Evolutionary conservation across 768 basidiomycete genomes (phyloP).

Genomic region (Lentinula guzmanii): DNA sequence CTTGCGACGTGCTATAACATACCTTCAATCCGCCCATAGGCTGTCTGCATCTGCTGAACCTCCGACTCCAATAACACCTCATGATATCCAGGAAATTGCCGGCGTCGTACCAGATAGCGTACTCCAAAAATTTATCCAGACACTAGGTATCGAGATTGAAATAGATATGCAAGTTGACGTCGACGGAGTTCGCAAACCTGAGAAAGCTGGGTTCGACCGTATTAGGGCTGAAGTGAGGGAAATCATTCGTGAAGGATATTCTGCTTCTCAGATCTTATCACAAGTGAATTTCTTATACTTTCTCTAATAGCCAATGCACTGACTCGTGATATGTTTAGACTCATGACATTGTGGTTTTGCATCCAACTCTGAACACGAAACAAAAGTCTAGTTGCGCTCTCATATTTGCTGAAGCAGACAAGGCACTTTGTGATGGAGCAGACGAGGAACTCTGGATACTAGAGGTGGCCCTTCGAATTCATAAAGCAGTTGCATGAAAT

Average conservation of each 20-base stretch:
- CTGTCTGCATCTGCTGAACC: slow-evolving; percentile 71
- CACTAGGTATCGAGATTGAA: slow-evolving; percentile 66
- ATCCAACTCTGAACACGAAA: slow-evolving; percentile 72
- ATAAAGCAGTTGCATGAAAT: slow-evolving; percentile 44
- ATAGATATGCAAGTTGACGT: slow-evolving; percentile 46
- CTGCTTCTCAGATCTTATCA: slow-evolving; percentile 79
- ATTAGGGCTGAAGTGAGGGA: slow-evolving; percentile 70
- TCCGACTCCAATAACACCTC: slow-evolving; percentile 66
- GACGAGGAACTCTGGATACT: slow-evolving; percentile 96
- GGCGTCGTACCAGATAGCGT: slow-evolving; percentile 83
- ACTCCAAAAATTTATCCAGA: slow-evolving; percentile 60
- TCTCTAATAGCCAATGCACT: slow-evolving; percentile 11
- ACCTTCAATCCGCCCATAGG: slow-evolving; percentile 91
- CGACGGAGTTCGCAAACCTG: slow-evolving; percentile 12
- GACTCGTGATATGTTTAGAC: slow-evolving; percentile 44
- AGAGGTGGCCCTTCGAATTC: slow-evolving; percentile 76
- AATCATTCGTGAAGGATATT: slow-evolving; percentile 85
- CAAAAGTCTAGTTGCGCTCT: slow-evolving; percentile 81
- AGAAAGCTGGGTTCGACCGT: slow-evolving; percentile 44
- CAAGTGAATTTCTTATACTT: slow-evolving; percentile 53
- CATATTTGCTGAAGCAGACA: slow-evolving; percentile 91
- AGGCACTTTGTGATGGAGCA: slow-evolving; percentile 91
- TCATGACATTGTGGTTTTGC: slow-evolving; percentile 83
- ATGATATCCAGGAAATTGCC: slow-evolving; percentile 93
- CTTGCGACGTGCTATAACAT: slow-evolving; percentile 94